phyloP scores from a whole-genome alignment of 305 asterid genomes.

The Fraxinus dipetala region DNA sequence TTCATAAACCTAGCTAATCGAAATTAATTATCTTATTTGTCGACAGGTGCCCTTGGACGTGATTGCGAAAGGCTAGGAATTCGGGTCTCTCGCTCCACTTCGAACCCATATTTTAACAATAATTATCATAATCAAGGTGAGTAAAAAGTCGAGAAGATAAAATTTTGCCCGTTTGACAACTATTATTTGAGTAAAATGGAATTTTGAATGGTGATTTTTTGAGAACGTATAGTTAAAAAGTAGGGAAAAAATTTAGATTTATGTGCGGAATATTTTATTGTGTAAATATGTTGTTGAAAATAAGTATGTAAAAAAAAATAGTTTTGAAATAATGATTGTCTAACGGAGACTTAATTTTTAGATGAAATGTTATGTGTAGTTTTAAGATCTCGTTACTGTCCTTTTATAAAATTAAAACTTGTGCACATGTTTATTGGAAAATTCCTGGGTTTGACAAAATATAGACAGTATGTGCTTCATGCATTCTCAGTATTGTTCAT shows the following conservation, averaged over 20 bases:
- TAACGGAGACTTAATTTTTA: no score
- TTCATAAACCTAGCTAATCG: not conserved
- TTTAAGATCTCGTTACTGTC: not conserved
- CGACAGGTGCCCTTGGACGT: constrained; percentile 61
- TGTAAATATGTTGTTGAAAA: no score
- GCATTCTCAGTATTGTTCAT: not conserved
- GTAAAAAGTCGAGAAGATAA: not conserved
- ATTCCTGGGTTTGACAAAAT: not conserved
- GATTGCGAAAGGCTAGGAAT: constrained; percentile 61
- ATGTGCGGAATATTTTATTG: no score
- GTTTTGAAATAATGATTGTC: no score
- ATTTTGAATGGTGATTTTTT: no score
- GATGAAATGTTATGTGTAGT: no score
- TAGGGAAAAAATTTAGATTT: no score
- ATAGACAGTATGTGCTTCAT: not conserved
- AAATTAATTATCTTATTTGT: not conserved
- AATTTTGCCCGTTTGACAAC: no score
- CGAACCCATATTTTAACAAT: constrained; percentile 32
- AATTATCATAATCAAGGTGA: constrained; percentile 27
- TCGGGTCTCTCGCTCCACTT: constrained; percentile 32
- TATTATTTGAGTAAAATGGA: no score
- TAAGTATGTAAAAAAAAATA: no score
- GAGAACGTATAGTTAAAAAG: no score
- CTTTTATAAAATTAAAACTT: no score
- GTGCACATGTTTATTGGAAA: not conserved